Percentiles rank a stretch among this genome's conserved stretches.
Evolutionary conservation across 2,329 filamentous ascomycete genomes (phyloP).

Genomic region (Stagonosporopsis cucurbitacearum): DNA sequence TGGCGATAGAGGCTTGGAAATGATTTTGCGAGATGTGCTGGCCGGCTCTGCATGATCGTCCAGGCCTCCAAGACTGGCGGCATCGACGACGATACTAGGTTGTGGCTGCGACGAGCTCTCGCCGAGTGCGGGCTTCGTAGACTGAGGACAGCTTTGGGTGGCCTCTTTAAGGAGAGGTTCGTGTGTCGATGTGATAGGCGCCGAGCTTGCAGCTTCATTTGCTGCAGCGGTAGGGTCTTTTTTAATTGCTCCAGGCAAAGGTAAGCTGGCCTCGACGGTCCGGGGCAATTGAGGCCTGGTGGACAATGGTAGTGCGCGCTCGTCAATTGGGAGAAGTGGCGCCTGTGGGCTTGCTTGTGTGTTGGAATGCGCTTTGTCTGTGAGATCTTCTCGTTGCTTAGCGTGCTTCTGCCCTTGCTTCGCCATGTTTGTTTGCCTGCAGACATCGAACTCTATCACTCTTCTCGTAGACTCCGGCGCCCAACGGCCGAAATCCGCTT

Average conservation of each 20-base stretch:
- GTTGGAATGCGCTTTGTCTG: constrained; percentile 20
- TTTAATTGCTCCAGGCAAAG: background rate
- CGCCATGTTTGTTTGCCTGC: constrained; percentile 23
- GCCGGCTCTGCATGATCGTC: background rate
- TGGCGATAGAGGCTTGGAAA: constrained; percentile 1
- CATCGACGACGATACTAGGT: constrained; percentile 7
- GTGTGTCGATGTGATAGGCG: background rate
- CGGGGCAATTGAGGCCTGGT: constrained; percentile 6
- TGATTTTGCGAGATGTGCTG: background rate
- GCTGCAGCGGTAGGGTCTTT: background rate
- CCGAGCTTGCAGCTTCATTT: background rate
- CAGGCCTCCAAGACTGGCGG: background rate
- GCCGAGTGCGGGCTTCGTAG: background rate
- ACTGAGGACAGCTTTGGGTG: background rate
- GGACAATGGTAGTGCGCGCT: constrained; percentile 11
- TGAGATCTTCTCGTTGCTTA: background rate
- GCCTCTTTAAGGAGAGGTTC: background rate
- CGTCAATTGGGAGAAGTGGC: constrained; percentile 4
- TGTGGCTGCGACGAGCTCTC: background rate
- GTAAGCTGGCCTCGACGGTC: background rate
- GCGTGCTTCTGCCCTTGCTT: constrained; percentile 17
- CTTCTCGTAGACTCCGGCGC: constrained; percentile 76
- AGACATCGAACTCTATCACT: constrained; percentile 69
- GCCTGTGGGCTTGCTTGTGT: background rate
- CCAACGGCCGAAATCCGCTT: constrained; percentile 82